Evolutionary conservation across 2,329 filamentous ascomycete species (phyloP).

Genomic region (Penicillium sp.): DNA sequence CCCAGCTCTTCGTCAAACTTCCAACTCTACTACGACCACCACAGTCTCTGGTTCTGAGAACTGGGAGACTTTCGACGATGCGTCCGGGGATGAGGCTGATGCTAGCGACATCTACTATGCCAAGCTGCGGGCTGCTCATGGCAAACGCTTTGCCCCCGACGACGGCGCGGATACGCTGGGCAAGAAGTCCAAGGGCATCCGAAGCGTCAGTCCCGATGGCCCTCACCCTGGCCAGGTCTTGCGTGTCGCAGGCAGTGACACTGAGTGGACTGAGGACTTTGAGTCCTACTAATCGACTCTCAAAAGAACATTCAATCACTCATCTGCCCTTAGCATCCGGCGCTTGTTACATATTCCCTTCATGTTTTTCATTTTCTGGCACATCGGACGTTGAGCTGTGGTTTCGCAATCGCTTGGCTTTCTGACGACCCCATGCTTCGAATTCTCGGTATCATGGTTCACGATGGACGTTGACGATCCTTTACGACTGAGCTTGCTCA

Average conservation of each 20-base stretch:
- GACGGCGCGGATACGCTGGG: constrained; percentile 33
- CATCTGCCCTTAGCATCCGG: constrained; percentile 3
- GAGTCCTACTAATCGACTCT: constrained; percentile 36
- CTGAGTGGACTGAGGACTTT: constrained; percentile 51
- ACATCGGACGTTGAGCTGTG: constrained; percentile 18
- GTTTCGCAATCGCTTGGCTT: constrained; percentile 16
- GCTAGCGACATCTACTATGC: constrained; percentile 74
- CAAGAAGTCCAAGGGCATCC: constrained; percentile 45
- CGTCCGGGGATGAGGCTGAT: constrained; percentile 68
- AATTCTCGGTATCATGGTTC: constrained; percentile 16
- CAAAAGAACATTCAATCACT: constrained; percentile 9
- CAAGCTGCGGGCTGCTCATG: constrained; percentile 63
- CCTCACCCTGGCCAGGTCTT: constrained; percentile 42
- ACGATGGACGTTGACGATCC: constrained; percentile 19
- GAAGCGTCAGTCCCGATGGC: constrained; percentile 43
- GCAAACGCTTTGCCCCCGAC: constrained; percentile 55
- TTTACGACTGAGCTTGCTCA: constrained; percentile 16
- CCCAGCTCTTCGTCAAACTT: constrained; percentile 59
- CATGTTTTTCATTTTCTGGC: constrained; percentile 9
- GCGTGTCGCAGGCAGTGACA: constrained; percentile 48
- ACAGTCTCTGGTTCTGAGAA: constrained; percentile 83
- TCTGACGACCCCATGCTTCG: constrained; percentile 29
- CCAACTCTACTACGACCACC: constrained; percentile 60
- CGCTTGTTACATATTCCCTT: constrained; percentile 7
- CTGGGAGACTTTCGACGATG: constrained; percentile 94